These are phyloP conservation scores for Monosporozyma aerobia DNA, from an alignment of 805 yeast species.

Conservation along the genomic window DNA sequence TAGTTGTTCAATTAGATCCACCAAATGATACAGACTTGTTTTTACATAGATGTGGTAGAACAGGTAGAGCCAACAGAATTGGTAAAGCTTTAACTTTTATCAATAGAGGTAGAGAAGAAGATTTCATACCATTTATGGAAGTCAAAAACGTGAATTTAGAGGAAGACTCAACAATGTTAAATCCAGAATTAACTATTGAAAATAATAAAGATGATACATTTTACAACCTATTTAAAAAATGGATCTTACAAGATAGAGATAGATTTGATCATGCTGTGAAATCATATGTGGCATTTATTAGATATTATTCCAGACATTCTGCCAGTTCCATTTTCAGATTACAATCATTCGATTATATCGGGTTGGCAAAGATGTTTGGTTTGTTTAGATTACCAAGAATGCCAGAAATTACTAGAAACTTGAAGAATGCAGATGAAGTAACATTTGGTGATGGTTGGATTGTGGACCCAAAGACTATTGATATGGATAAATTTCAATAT, in stretches of 20 bases:
- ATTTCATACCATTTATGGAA: conserved; percentile 67
- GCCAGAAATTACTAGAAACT: conserved; percentile 70
- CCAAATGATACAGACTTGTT: conserved; percentile 90
- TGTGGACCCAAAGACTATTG: conserved; percentile 40
- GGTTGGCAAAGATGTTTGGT: conserved; percentile 69
- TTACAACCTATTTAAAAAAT: conserved; percentile 32
- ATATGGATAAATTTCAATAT: conserved; percentile 61
- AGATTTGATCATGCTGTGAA: conserved; percentile 74
- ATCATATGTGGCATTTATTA: conserved; percentile 73
- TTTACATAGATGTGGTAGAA: conserved; percentile 88
- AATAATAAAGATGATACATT: conserved; percentile 11
- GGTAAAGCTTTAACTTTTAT: conserved; percentile 76
- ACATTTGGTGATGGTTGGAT: conserved; percentile 57
- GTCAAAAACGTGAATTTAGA: conserved; percentile 55
- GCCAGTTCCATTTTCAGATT: conserved; percentile 83
- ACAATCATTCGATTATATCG: conserved; percentile 58
- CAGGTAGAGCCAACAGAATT: conserved; percentile 81
- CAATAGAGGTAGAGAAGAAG: conserved; percentile 68
- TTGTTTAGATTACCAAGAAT: conserved; percentile 78
- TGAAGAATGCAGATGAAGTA: conserved; percentile 37
- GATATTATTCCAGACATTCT: conserved; percentile 79
- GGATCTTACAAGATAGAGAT: conserved; percentile 65
- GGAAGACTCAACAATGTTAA: conserved; percentile 14
- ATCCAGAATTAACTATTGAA: not conserved
- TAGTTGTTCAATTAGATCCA: conserved; percentile 90